Conservation (phyloP, 2,329 filamentous ascomycete genomes). For the Cercospora berteroae region DNA sequence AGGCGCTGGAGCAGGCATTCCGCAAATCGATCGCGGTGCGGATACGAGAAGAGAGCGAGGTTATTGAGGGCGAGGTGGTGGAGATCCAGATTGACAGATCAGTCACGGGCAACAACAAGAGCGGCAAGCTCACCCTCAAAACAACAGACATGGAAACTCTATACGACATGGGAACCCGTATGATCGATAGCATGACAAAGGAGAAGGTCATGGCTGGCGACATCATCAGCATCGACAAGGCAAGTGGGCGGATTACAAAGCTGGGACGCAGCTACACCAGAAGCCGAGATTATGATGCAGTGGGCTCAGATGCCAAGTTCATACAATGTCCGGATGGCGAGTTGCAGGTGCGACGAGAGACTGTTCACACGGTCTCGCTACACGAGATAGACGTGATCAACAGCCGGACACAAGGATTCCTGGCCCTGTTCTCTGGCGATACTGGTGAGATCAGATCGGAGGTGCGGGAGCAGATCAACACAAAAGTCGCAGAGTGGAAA, state of each 20-base stretch:
- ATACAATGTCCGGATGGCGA: slow-evolving; percentile 96
- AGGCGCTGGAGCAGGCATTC: slow-evolving; percentile 97
- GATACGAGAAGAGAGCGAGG: slow-evolving; percentile 98
- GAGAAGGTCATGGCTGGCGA: slow-evolving; percentile 98
- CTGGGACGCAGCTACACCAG: slow-evolving; percentile 91
- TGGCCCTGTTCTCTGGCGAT: slow-evolving; percentile 95
- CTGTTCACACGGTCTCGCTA: slow-evolving; percentile 91
- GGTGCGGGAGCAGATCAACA: slow-evolving; percentile 98
- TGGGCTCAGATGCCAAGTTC: slow-evolving; percentile 98
- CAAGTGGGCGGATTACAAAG: slow-evolving; percentile 96
- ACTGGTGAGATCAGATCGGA: slow-evolving; percentile 97
- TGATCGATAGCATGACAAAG: slow-evolving; percentile 99
- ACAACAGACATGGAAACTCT: slow-evolving; percentile 99
- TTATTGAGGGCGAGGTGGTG: slow-evolving; percentile 98
- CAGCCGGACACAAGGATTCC: slow-evolving; percentile 94
- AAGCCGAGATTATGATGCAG: slow-evolving; percentile 96
- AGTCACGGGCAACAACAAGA: slow-evolving; percentile 92
- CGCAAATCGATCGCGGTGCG: slow-evolving; percentile 96
- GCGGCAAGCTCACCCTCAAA: slow-evolving; percentile 98
- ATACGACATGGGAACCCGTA: slow-evolving; percentile 99
- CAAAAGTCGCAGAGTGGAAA: slow-evolving; percentile 98
- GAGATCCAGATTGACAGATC: slow-evolving; percentile 98
- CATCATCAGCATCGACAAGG: slow-evolving; percentile 98
- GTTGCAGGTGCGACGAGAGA: slow-evolving; percentile 93
- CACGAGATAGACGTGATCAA: slow-evolving; percentile 99